A percentile compares a stretch with the other conserved stretches of the same genome.
Conservation (phyloP, 2,329 filamentous ascomycete genomes). For the Chaetomium globosum region DNA sequence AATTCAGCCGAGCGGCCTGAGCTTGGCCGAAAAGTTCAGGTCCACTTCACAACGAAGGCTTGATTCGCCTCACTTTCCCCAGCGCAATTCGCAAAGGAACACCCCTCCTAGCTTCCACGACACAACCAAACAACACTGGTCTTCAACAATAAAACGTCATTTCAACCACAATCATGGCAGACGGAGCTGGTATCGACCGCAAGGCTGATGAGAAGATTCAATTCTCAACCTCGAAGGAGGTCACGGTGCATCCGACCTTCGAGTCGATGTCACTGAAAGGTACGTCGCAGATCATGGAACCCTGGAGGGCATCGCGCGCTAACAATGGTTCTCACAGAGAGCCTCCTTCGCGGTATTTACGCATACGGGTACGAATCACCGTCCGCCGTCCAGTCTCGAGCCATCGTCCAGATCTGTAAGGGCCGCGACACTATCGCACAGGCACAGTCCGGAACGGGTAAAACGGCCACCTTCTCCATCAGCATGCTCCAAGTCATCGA, state of each 20-base stretch:
- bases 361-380: constrained; percentile 98
- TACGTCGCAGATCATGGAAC: constrained; percentile 40
- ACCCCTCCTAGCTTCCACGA: constrained; percentile 5
- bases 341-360: constrained; percentile 93
- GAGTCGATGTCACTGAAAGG: constrained; percentile 95
- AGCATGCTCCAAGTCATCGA: constrained; percentile 96
- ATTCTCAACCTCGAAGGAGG: constrained; percentile 97
- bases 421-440: constrained; percentile 98
- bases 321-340: constrained; percentile 58
- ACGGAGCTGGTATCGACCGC: constrained; percentile 77
- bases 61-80: constrained; percentile 18
- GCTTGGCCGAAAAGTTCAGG: background rate
- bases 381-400: constrained; percentile 94
- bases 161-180: constrained; percentile 69
- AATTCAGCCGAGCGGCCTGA: constrained; percentile 23
- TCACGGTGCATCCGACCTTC: constrained; percentile 90
- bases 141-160: background rate
- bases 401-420: constrained; percentile 98
- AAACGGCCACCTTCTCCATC: constrained; percentile 95
- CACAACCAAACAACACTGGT: background rate
- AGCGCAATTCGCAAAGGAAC: background rate
- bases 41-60: constrained; percentile 11
- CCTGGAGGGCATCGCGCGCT: background rate
- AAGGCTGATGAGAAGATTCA: constrained; percentile 96
- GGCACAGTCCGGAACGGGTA: constrained; percentile 94